Percentiles rank a stretch among this genome's conserved stretches.
Evolutionary conservation across 805 yeast species (phyloP).

Genomic region (Torulaspora franciscae): DNA sequence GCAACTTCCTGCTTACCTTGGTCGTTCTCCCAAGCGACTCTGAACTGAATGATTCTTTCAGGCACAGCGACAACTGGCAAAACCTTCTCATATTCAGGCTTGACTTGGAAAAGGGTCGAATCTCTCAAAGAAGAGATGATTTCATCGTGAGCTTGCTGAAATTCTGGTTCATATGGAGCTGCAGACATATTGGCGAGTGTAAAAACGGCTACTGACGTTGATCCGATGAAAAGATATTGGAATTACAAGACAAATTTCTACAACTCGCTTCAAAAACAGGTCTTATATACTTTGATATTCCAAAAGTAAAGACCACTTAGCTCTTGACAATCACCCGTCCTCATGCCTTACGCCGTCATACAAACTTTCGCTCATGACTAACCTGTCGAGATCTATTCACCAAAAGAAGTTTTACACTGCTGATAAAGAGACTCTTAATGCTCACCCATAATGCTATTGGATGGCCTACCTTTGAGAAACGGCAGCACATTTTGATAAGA

Average conservation of each 20-base stretch:
- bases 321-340: neutral
- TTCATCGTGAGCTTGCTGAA: constrained; percentile 97
- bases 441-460: constrained; percentile 1
- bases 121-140: constrained; percentile 81
- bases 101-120: constrained; percentile 81
- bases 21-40: constrained; percentile 98
- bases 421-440: neutral
- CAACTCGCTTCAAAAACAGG: neutral
- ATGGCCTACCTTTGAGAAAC: neutral
- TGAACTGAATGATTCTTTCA: constrained; percentile 93
- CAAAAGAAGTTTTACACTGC: neutral
- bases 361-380: neutral
- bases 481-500: neutral
- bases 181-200: constrained; percentile 11
- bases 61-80: constrained; percentile 90
- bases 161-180: constrained; percentile 75
- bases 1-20: constrained; percentile 86
- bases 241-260: neutral
- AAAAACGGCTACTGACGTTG: neutral
- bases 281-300: neutral
- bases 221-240: neutral
- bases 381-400: neutral
- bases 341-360: neutral
- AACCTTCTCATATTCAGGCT: constrained; percentile 86
- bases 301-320: neutral